These are phyloP conservation scores for Citrus cavaleriei DNA, from an alignment of 345 rosid species.

Conservation along the genomic window DNA sequence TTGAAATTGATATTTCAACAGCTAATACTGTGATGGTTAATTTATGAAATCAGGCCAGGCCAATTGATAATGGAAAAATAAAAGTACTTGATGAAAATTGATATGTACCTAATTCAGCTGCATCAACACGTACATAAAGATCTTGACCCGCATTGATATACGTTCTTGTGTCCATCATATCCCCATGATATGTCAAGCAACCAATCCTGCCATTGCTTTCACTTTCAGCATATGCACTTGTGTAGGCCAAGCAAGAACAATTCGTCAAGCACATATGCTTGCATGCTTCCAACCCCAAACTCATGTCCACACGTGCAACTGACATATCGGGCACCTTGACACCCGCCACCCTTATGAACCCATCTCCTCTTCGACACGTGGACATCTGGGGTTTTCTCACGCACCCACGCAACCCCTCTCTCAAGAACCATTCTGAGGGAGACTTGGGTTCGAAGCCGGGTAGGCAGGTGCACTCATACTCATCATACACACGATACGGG, in stretches of 20 bases:
- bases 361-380: conserved; percentile 36
- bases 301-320: conserved; percentile 27
- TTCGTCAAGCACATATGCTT: conserved; percentile 35
- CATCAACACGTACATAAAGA: conserved; percentile 45
- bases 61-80: too few species aligned
- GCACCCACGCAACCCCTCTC: conserved; percentile 55
- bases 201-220: conserved; percentile 38
- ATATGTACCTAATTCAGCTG: conserved; percentile 43
- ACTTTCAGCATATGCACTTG: conserved; percentile 36
- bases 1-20: background rate
- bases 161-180: conserved; percentile 39
- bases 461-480: conserved; percentile 49
- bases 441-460: conserved; percentile 65
- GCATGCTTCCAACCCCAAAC: conserved; percentile 39
- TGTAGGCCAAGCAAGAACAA: conserved; percentile 60
- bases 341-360: conserved; percentile 36
- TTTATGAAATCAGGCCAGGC: background rate
- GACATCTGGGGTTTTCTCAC: conserved; percentile 21
- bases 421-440: conserved; percentile 39
- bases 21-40: background rate
- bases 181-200: conserved; percentile 53
- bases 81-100: background rate
- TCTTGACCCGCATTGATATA: conserved; percentile 42
- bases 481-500: conserved; percentile 10
- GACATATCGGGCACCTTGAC: conserved; percentile 56